Conservation (phyloP, 805 yeast species). For the Candida schatavii region DNA sequence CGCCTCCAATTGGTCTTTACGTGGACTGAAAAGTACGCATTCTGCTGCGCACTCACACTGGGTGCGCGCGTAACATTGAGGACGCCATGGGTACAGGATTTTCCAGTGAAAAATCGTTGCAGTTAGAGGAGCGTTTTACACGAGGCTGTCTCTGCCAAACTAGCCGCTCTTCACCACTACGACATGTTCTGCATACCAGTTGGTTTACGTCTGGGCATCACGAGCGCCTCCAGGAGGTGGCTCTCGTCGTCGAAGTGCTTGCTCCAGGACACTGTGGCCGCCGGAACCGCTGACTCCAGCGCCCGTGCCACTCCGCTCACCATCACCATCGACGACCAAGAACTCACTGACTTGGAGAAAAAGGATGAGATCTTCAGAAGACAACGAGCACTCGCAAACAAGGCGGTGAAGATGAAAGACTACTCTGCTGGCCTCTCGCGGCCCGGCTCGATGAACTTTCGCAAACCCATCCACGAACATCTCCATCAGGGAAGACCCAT, state of each 20-base stretch:
- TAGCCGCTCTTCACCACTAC: too few relatives aligned
- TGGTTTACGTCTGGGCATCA: too few relatives aligned
- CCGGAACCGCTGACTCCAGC: not conserved
- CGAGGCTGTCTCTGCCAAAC: too few relatives aligned
- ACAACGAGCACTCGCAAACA: conserved; percentile 70
- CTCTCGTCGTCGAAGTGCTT: not conserved
- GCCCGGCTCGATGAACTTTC: conserved; percentile 87
- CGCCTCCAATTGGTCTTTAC: conserved; percentile 3
- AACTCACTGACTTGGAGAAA: conserved; percentile 69
- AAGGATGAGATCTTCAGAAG: conserved; percentile 71
- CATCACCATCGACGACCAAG: conserved; percentile 18
- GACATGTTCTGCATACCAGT: conserved; percentile 1
- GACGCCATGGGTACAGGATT: not conserved
- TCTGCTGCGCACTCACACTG: too few relatives aligned
- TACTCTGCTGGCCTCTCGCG: conserved; percentile 70
- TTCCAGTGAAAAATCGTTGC: not conserved
- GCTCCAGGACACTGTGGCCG: not conserved
- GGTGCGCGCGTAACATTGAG: not conserved
- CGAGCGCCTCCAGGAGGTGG: conserved; percentile 1
- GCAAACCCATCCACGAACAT: conserved; percentile 83
- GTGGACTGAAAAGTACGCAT: conserved; percentile 3
- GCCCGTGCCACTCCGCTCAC: not conserved
- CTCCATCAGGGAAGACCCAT: conserved; percentile 84
- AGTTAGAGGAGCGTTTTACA: not conserved
- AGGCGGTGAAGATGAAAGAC: conserved; percentile 67